Percentiles rank a stretch among this genome's conserved stretches.
phyloP scores from a whole-genome alignment of 164 flowering plant species.

The Annona squamosa region DNA sequence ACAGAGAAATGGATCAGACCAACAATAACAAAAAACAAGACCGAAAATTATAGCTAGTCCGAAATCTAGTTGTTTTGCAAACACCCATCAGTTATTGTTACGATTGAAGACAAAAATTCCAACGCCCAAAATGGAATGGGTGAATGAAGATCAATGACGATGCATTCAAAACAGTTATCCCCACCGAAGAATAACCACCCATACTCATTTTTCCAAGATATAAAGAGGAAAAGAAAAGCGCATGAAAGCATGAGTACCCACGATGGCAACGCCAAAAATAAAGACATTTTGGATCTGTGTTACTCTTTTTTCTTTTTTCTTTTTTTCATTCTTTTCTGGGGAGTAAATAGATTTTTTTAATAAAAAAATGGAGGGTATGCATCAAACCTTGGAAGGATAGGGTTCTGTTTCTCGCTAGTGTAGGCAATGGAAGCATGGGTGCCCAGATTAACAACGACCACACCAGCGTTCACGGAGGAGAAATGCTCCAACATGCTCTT shows the following conservation, averaged over 20 bases:
- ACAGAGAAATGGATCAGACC: too few relatives aligned
- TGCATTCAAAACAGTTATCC: not conserved
- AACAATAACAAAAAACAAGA: not conserved
- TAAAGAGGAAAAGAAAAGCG: not conserved
- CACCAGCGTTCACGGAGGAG: conserved; percentile 41
- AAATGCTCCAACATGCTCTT: conserved; percentile 52
- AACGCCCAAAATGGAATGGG: not conserved
- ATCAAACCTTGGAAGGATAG: conserved; percentile 75
- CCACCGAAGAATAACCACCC: not conserved
- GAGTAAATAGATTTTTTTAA: not conserved
- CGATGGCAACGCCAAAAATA: not conserved
- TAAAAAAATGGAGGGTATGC: not conserved
- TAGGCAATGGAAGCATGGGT: conserved; percentile 54
- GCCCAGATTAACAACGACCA: conserved; percentile 64
- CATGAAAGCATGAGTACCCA: not conserved
- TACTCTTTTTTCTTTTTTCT: not conserved
- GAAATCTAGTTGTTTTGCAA: not conserved
- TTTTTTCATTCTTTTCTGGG: too few relatives aligned
- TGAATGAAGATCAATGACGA: not conserved
- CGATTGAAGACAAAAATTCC: not conserved
- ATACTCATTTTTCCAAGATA: too few relatives aligned
- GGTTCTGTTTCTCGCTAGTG: conserved; percentile 58
- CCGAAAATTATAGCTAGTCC: not conserved
- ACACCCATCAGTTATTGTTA: not conserved
- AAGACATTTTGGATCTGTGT: not conserved